Conservation (phyloP, 257 asterid species). For the Lavandula angustifolia region DNA sequence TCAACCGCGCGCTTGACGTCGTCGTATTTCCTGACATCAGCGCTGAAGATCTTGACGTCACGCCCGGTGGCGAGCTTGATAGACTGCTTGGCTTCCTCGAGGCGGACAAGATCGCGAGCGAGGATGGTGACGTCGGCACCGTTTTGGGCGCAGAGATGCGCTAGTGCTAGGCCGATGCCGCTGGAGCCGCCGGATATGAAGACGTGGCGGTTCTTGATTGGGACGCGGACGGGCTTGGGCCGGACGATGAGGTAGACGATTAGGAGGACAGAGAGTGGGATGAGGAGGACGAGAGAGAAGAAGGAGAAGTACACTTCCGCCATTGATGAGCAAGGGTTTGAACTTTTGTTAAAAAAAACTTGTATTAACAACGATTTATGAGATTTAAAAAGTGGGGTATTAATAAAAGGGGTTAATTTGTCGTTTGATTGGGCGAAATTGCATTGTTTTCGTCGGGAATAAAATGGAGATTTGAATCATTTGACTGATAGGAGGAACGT, state of each 20-base stretch:
- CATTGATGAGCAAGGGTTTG: constrained; percentile 36
- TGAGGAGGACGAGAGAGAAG: constrained; percentile 49
- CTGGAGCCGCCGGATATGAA: constrained; percentile 98
- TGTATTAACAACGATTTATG: background rate
- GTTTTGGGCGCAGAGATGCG: constrained; percentile 60
- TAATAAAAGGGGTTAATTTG: background rate
- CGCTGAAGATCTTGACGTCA: constrained; percentile 72
- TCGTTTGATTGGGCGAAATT: background rate
- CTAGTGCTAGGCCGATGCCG: constrained; percentile 93
- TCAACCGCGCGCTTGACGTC: constrained; percentile 59
- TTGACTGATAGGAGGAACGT: too few species aligned
- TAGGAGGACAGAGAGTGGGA: constrained; percentile 60
- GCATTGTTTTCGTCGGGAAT: too few species aligned
- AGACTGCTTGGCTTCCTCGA: constrained; percentile 71
- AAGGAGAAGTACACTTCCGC: constrained; percentile 49
- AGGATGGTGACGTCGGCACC: constrained; percentile 82
- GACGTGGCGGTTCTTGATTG: constrained; percentile 84
- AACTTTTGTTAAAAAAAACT: background rate
- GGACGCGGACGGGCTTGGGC: constrained; percentile 61
- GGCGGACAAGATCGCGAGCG: constrained; percentile 66
- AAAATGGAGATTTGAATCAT: too few species aligned
- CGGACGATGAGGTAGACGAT: constrained; percentile 67
- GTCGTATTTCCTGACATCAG: constrained; percentile 81
- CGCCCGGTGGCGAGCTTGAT: constrained; percentile 83
- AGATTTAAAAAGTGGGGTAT: too few species aligned